These are phyloP conservation scores for Pilatotrama ljubarskyi DNA, from an alignment of 768 basidiomycete genomes.

Conservation along the genomic window DNA sequence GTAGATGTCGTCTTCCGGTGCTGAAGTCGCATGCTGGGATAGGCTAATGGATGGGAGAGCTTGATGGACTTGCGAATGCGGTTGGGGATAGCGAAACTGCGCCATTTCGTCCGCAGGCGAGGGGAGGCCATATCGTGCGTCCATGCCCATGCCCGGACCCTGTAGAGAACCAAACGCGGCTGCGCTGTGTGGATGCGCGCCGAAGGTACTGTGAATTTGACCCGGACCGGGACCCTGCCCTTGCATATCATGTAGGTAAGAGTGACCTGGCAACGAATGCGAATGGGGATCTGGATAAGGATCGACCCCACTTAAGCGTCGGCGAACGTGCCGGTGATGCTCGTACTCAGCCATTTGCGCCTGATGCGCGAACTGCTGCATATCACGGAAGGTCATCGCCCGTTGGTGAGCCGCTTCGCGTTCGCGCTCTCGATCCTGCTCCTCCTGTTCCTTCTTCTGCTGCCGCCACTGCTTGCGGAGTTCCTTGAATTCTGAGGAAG, in stretches of 20 bases:
- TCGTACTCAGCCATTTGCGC: conserved; percentile 13
- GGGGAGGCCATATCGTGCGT: conserved; percentile 15
- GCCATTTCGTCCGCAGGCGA: conserved; percentile 16
- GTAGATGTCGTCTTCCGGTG: conserved; percentile 20
- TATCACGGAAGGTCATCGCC: conserved; percentile 14
- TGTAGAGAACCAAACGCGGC: conserved; percentile 11
- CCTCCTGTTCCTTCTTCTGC: conserved; percentile 74
- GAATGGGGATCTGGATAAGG: conserved; percentile 21
- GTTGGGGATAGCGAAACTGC: conserved; percentile 6
- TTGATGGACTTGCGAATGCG: conserved; percentile 5
- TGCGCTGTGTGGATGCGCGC: conserved; percentile 7
- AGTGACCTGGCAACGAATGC: conserved; percentile 13
- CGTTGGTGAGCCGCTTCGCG: conserved; percentile 19
- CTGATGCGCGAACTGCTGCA: conserved; percentile 10
- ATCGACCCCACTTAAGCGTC: conserved; percentile 15
- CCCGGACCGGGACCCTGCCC: conserved; percentile 1
- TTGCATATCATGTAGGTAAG: conserved; percentile 17
- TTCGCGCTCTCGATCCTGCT: conserved; percentile 27
- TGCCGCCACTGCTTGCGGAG: conserved; percentile 96
- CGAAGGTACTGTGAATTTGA: conserved; percentile 1
- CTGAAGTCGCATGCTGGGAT: conserved; percentile 3
- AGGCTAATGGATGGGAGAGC: conserved; percentile 10
- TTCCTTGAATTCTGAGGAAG: conserved; percentile 88
- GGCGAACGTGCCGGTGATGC: conserved; percentile 18
- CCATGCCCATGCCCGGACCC: conserved; percentile 17